Evolutionary conservation across 1,139 yeast species (phyloP), one percentile per base, ranked within the genome.

Genomic region (Geotrichum candidum): DNA sequence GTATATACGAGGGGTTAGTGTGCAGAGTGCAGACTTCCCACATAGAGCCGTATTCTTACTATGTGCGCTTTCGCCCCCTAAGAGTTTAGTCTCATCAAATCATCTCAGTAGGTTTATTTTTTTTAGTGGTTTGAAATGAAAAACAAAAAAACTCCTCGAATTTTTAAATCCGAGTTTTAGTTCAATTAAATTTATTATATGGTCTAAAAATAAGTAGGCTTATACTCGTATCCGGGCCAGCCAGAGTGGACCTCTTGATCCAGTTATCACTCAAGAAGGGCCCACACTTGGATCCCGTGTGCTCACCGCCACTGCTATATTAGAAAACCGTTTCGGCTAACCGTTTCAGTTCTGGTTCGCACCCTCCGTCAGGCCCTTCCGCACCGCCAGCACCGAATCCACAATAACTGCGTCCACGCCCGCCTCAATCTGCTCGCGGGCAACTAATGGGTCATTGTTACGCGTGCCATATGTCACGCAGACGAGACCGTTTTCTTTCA

Each of bases 391-490:
- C 2, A 94, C 98, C 65, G 91, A 87, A 74, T 94, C 98, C 4
- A 90, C 98, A 76, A 94, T 94, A 25, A 94, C 98, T 0, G 99
- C 99, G 78, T 94, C 98, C 9, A 94, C 97, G 15, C 98, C 98
- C 11, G 96, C 94, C 67, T 84, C 85, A 87, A 94, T 88, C 74
- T 94, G 97, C 64, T 88, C 78, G 68, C 85, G 86, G 46, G 96
- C 94, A 67, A 87, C 85, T 63, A 84, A 90, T 0, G 98, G 97
- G 56, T 85, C 86, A 70, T 94, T 94, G 73, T 94, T 94, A 70
- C 82, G 82, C 0, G 83, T 81, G 48, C 99, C 99, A 70, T 94
- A 94, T 0, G 97, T 90, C 61, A 94, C 96, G 74, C 97, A 92
- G 15, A 92, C 97, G 66, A 94, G 80, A 0, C 98, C 98, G 58